Evolutionary conservation across 169 alveolate genomes (phyloP).

Genomic region (Eimeria praecox): DNA sequence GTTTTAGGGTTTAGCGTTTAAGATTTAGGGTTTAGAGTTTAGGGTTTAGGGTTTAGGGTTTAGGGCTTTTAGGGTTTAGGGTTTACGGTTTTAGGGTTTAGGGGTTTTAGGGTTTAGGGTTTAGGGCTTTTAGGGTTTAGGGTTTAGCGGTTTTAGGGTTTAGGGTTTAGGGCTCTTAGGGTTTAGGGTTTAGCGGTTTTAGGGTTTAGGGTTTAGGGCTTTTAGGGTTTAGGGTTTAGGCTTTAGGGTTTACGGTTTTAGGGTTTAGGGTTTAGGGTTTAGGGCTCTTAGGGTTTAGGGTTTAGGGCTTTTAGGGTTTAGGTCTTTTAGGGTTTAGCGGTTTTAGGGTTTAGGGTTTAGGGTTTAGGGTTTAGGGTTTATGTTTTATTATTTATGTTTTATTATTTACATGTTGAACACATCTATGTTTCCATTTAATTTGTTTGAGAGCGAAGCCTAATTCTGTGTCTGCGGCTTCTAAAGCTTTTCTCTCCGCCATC

Average conservation of each 20-base stretch:
- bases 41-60: constrained; percentile 11
- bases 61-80: background rate
- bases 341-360: too few species aligned
- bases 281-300: too few species aligned
- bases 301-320: too few species aligned
- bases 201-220: too few species aligned
- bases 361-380: background rate
- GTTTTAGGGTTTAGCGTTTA: background rate
- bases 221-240: background rate
- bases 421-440: constrained; percentile 22
- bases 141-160: too few species aligned
- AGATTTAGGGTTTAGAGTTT: background rate
- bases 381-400: background rate
- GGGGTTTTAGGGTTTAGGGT: too few species aligned
- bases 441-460: constrained; percentile 5
- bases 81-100: background rate
- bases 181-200: background rate
- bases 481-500: background rate
- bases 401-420: constrained; percentile 15
- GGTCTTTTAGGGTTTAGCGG: too few species aligned
- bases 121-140: too few species aligned
- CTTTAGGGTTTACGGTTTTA: background rate
- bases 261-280: constrained; percentile 36
- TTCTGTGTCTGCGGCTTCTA: constrained; percentile 21
- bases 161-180: background rate